A percentile compares a stretch with the other conserved stretches of the same genome.
phyloP scores from a whole-genome alignment of 805 yeast genomes.

The Candida tallmaniae region DNA sequence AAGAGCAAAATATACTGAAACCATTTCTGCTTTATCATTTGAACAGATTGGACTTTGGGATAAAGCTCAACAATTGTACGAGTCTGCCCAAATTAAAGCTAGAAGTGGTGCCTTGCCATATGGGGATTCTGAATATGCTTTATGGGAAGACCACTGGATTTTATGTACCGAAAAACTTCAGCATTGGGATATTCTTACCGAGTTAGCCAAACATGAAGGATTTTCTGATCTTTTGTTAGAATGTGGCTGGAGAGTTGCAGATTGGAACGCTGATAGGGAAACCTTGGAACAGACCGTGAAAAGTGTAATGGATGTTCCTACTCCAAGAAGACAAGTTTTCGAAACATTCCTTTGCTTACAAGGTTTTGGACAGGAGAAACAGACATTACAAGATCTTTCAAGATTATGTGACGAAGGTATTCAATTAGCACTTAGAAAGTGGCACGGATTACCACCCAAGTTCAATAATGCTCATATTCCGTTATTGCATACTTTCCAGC shows the following conservation, averaged over 20 bases:
- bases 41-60: conserved; percentile 97
- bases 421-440: conserved; percentile 83
- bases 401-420: conserved; percentile 93
- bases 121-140: conserved; percentile 88
- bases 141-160: conserved; percentile 99
- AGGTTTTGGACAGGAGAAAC: conserved; percentile 88
- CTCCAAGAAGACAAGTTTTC: conserved; percentile 93
- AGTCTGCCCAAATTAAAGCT: conserved; percentile 94
- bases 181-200: conserved; percentile 97
- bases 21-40: conserved; percentile 86
- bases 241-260: conserved; percentile 99
- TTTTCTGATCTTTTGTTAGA: conserved; percentile 92
- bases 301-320: conserved; percentile 97
- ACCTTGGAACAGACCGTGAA: conserved; percentile 92
- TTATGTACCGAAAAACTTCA: conserved; percentile 94
- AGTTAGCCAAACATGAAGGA: conserved; percentile 95
- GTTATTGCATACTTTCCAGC: conserved; percentile 90
- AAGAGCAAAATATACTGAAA: conserved; percentile 89
- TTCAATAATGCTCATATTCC: conserved; percentile 83
- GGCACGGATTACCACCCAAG: conserved; percentile 85
- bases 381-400: conserved; percentile 78
- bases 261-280: conserved; percentile 93
- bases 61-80: conserved; percentile 88
- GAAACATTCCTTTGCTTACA: conserved; percentile 92
- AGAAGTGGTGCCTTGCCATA: conserved; percentile 93